phyloP scores from a whole-genome alignment of 2,329 filamentous ascomycete species.

The Pyrenochaeta sp. region DNA sequence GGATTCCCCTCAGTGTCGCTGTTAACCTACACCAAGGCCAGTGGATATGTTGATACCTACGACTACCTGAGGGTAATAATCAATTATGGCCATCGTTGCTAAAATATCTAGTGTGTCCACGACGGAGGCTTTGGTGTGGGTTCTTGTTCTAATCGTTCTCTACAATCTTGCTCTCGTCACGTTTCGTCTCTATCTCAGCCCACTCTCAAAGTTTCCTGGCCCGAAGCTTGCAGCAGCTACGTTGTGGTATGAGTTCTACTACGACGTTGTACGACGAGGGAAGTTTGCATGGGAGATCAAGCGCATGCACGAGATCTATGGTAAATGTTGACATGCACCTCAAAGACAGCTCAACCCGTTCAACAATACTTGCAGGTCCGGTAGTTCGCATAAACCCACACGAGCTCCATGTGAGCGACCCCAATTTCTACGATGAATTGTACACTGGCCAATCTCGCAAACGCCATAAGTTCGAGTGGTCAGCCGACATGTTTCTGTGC shows the following conservation, averaged over 20 bases:
- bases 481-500: conserved; percentile 13
- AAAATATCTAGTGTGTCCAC: not conserved
- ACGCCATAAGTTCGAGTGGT: conserved; percentile 18
- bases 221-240: conserved; percentile 16
- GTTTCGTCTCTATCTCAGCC: conserved; percentile 11
- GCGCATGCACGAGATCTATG: conserved; percentile 30
- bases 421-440: conserved; percentile 27
- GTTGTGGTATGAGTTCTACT: conserved; percentile 34
- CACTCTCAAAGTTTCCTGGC: conserved; percentile 13
- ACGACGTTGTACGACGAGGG: conserved; percentile 25
- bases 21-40: no score
- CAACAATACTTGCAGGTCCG: conserved; percentile 15
- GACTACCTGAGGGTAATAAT: no score
- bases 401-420: conserved; percentile 30
- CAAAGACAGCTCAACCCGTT: not conserved
- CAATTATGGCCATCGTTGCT: not conserved
- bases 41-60: no score
- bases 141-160: not conserved
- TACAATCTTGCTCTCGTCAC: conserved; percentile 6
- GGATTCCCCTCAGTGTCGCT: no score
- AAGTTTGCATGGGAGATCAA: conserved; percentile 26
- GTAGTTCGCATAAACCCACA: conserved; percentile 33
- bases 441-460: conserved; percentile 16
- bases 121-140: not conserved
- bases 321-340: conserved; percentile 2